Evolutionary conservation across 2,329 filamentous ascomycete genomes (phyloP), one percentile per base, ranked within the genome.

Genomic region (Arthroderma uncinatum): DNA sequence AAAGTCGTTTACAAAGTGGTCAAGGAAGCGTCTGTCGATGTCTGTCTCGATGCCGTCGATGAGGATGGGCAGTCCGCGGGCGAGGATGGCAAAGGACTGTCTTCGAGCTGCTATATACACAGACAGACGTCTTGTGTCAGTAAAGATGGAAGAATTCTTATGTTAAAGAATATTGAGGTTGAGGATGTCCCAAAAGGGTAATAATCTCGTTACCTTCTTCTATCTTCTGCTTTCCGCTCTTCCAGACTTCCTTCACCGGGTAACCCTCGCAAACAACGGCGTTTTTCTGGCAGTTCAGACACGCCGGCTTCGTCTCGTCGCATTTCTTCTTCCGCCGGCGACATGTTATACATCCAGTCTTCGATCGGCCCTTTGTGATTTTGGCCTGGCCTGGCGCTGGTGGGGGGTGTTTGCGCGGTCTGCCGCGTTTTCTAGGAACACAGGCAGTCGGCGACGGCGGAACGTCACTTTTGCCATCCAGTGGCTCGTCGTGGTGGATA

Each of bases 221-320:
- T 34, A 82, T 79, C 67, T 79, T 85, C 70, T 92, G 86, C 68
- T 82, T 89, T 28, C 89, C 89, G 66, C 88, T 91, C 70, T 85
- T 89, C 90, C 90, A 95, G 55, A 89, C 81, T 58, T 88, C 86
- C 68, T 89, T 89, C 60, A 89, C 86, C 54, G 88, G 87, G 67
- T 95, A 95, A 10, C 90, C 90, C 72, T 95, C 89, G 68, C 90
- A 95, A 10, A 91, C 82, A 10, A 95, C 88, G 7, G 89, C 89
- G 69, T 95, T 95, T 78, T 95, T 95, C 73, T 93, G 86, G 67
- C 90, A 95, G 65, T 94, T 94, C 71, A 89, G 79, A 57, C 62
- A 69, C 28, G 64, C 60, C 53, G 74, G 74, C 62, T 73, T 75
- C 47, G 73, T 73, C 63, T 75, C 73, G 58, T 75, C 73, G 64